Percentiles rank a stretch among this genome's conserved stretches.
These are phyloP conservation scores for Suhomyces prunicola DNA, from an alignment of 805 yeast genomes.

Conservation along the genomic window DNA sequence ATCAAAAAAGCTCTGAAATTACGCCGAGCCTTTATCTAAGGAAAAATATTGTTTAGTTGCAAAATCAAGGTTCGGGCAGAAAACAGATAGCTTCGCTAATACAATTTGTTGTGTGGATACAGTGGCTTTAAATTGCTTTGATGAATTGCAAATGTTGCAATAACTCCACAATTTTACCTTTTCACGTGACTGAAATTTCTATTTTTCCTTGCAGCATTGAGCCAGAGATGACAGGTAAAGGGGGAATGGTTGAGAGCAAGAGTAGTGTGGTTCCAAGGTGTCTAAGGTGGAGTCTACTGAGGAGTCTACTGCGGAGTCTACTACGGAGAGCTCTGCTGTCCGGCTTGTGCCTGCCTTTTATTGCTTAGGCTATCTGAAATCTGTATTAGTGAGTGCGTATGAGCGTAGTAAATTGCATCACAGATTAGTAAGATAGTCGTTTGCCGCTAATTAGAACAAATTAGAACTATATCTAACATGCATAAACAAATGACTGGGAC, in stretches of 20 bases:
- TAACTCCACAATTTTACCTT: conserved; percentile 22
- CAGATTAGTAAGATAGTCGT: background rate
- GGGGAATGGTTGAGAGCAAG: background rate
- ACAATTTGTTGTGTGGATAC: background rate
- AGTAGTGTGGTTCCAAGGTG: background rate
- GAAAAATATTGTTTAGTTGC: background rate
- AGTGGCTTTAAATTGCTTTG: background rate
- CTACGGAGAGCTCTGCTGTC: too few relatives aligned
- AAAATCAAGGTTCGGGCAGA: background rate
- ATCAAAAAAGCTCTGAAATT: background rate
- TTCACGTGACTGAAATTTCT: conserved; percentile 18
- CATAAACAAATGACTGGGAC: too few relatives aligned
- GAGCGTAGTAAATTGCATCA: background rate
- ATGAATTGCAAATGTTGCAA: conserved; percentile 12
- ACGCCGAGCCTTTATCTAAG: background rate
- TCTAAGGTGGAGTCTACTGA: background rate
- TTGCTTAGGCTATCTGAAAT: too few relatives aligned
- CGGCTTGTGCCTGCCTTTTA: too few relatives aligned
- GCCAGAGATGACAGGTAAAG: background rate
- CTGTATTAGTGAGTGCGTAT: background rate
- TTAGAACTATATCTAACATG: too few relatives aligned
- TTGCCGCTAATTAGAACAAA: background rate
- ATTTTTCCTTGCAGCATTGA: background rate
- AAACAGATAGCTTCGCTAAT: background rate
- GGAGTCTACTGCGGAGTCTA: background rate